Percentiles rank a stretch among this genome's conserved stretches.
These are phyloP conservation scores for Starmerella lactis-condensi DNA, from an alignment of 805 yeast species.

Conservation along the genomic window DNA sequence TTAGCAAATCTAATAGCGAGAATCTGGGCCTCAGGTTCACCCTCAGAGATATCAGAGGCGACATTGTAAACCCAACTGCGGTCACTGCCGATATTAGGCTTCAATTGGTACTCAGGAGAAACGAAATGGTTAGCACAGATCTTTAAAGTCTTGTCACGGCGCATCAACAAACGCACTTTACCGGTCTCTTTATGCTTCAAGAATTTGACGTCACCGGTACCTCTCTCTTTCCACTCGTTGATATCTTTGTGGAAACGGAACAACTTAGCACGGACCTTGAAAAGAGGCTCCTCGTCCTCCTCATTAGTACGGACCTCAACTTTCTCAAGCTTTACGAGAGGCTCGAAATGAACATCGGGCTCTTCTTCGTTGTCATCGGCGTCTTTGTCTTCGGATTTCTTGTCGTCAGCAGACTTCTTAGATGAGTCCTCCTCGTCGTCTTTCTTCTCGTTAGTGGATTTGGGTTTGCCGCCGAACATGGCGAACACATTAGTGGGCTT, in stretches of 20 bases:
- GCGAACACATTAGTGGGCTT: slow-evolving; percentile 46
- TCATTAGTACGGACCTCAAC: slow-evolving; percentile 94
- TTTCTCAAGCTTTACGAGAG: slow-evolving; percentile 81
- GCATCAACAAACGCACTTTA: slow-evolving; percentile 85
- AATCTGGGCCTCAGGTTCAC: slow-evolving; percentile 87
- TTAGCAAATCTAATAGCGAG: slow-evolving; percentile 78
- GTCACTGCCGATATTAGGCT: slow-evolving; percentile 89
- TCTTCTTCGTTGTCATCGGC: slow-evolving; percentile 50
- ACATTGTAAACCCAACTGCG: slow-evolving; percentile 96
- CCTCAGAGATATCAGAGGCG: slow-evolving; percentile 88
- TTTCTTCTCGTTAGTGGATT: slow-evolving; percentile 30
- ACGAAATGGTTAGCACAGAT: slow-evolving; percentile 92
- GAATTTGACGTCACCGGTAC: slow-evolving; percentile 95
- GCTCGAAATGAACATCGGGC: slow-evolving; percentile 86
- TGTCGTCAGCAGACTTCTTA: slow-evolving; percentile 23
- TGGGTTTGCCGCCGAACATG: slow-evolving; percentile 84
- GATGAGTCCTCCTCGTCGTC: slow-evolving; percentile 25
- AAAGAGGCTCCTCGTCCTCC: slow-evolving; percentile 67
- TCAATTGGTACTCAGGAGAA: slow-evolving; percentile 55
- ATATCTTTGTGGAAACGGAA: slow-evolving; percentile 47
- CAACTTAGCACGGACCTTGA: slow-evolving; percentile 82
- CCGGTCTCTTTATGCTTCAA: slow-evolving; percentile 67
- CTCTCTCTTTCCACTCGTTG: slow-evolving; percentile 98
- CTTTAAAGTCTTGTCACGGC: slow-evolving; percentile 97
- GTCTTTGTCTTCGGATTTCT: slow-evolving; percentile 21